Conservation (phyloP, 2,329 filamentous ascomycete species). For the Fusarium bactridioides region DNA sequence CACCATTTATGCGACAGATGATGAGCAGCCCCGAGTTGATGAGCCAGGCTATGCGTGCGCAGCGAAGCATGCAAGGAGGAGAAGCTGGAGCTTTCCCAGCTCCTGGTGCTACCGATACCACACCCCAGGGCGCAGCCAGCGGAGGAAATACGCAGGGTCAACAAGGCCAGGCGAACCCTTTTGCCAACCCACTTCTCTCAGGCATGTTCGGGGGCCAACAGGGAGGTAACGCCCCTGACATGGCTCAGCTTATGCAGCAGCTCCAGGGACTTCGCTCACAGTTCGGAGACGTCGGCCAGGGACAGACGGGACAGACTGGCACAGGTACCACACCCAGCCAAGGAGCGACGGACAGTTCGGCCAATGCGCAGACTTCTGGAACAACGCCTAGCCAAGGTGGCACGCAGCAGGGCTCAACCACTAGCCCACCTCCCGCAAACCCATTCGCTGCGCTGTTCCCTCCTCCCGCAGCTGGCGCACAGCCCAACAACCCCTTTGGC, state of each 20-base stretch:
- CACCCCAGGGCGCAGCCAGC: slow-evolving; percentile 61
- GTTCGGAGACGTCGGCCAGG: slow-evolving; percentile 42
- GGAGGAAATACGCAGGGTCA: slow-evolving; percentile 44
- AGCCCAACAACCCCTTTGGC: slow-evolving; percentile 53
- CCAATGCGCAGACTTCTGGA: slow-evolving; percentile 33
- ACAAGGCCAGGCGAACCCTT: slow-evolving; percentile 54
- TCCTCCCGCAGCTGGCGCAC: slow-evolving; percentile 38
- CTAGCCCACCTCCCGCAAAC: slow-evolving; percentile 60
- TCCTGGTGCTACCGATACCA: slow-evolving; percentile 89
- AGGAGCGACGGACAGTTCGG: slow-evolving; percentile 38
- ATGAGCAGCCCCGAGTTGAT: slow-evolving; percentile 90
- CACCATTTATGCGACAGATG: slow-evolving; percentile 88
- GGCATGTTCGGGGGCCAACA: slow-evolving; percentile 33
- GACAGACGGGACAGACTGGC: slow-evolving; percentile 32
- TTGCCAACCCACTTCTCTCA: slow-evolving; percentile 47
- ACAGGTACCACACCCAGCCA: slow-evolving; percentile 42
- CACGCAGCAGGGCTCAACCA: slow-evolving; percentile 37
- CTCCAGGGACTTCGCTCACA: slow-evolving; percentile 41
- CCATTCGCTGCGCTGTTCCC: slow-evolving; percentile 73
- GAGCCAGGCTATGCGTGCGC: slow-evolving; percentile 82
- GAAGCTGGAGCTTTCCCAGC: slow-evolving; percentile 77
- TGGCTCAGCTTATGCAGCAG: slow-evolving; percentile 38
- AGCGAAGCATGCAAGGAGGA: slow-evolving; percentile 70
- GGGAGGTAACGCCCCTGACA: slow-evolving; percentile 17
- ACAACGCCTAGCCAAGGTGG: slow-evolving; percentile 22